Evolutionary conservation across 1,284 basidiomycete genomes (phyloP), one percentile per base, ranked within the genome.

Genomic region (Meira nashicola): DNA sequence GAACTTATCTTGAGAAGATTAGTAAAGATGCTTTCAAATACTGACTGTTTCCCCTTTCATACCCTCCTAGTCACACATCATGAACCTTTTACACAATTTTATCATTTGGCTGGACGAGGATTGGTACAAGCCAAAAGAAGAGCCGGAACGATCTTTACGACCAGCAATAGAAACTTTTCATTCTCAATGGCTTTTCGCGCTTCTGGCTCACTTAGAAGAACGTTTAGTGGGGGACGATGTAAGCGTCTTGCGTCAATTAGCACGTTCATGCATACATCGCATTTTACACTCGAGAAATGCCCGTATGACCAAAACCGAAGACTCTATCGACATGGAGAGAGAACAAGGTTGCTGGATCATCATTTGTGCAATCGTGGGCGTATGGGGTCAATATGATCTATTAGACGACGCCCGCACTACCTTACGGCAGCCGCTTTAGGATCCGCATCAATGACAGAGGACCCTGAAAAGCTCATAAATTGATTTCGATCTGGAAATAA

Each of bases 361-460:
- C 28, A 82, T 93, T 1, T 81, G 86, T 21, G 85, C 85, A 2
- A 81, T 96, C 33, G 83, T 84, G 21, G 85, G 84, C 10, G 81
- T 88, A 1, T 96, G 92, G 92, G 87, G 84, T 19, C 92, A 96
- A 80, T 82, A 81, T 57, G 93, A 96, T 77, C 79, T 96, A 47
- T 89, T 90, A 86, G 82, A 83, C 70, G 89, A 92, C 73, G 87
- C 87, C 10, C 54, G 50, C 23, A 49, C 25, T 37, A 14, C 28
- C 3, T 33, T 46, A 33, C 28, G 28, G 28, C 28, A 33, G 28
- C 28, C 28, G 28, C 28, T 33, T 33, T 33, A 3, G 28, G 28
- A 4, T 8, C 28, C 28, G 28, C 28, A 33, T 33, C n/a, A n/a
- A n/a, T n/a, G n/a, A n/a, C n/a, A n/a, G n/a, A n/a, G n/a, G n/a